Base-by-base conservation (phyloP, 2,329 filamentous ascomycete species). In the Myriangium duriaei region DNA sequence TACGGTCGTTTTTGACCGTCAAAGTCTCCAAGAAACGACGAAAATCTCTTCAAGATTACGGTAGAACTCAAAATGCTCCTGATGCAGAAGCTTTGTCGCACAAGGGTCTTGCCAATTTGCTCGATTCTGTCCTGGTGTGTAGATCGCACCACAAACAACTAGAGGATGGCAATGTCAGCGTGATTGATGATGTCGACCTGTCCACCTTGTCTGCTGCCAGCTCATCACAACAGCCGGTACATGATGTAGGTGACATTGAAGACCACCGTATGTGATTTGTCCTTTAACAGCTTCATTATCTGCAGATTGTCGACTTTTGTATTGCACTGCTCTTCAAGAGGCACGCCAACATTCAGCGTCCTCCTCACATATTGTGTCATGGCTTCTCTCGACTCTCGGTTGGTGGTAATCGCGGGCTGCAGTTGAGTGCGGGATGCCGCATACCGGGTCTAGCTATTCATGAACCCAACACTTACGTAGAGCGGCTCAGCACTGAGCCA, bases 361-460 rank as follows among this genome's bases (percentile, higher is more conserved):
- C 80, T 2, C 71, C 73, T 35, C 83, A 95, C 59, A 51, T 94
- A 4, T 70, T 98, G 4, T 87, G 84, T 48, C 79, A 93, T 64
- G 88, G 88, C 15, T 93, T 79, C 49, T 74, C 79, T 49, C 73
- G 68, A 47, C 56, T 59, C 2, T 53, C 57, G 30, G 49, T 47
- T 32, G 46, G 49, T 21, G 51, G 49, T 14, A 44, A 47, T 26
- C 49, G 53, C 26, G 51, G 49, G 6, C 47, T 48, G 7, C 53
- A 57, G 3, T 48, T 54, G 32, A 52, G 55, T 32, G 52, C 58
- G 3, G 47, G 58, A 3, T 54, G 60, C 7, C 65, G 64, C 5
- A 77, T 91, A 30, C 79, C 76, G 0, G 84, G 81, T 0, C 52
- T 93, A 5, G 69, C 71, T 41, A 68, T 67, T 9, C 62, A 69